Conservation (phyloP, 345 rosid species). For the Moricandia moricandioides region DNA sequence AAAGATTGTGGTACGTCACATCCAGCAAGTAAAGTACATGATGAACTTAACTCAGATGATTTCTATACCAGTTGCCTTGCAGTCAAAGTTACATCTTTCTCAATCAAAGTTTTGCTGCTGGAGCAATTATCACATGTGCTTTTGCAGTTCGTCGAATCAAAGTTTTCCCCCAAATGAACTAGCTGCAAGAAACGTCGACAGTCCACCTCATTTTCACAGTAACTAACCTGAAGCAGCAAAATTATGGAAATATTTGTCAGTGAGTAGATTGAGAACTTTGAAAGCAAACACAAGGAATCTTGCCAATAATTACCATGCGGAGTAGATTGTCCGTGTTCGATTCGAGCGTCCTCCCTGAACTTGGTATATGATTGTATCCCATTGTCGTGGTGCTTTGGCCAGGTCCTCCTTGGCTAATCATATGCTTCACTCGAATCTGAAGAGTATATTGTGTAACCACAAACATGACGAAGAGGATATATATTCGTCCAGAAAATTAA, state of each 20-base stretch:
- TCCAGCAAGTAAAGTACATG: slow-evolving; percentile 13
- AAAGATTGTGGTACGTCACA: not conserved
- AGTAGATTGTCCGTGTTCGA: slow-evolving; percentile 89
- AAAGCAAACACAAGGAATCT: not conserved
- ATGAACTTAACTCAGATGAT: not conserved
- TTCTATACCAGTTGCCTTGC: slow-evolving; percentile 82
- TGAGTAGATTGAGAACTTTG: not conserved
- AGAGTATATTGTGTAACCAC: slow-evolving; percentile 33
- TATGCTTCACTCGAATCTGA: slow-evolving; percentile 91
- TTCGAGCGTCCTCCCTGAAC: slow-evolving; percentile 76
- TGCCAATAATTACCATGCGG: slow-evolving; percentile 61
- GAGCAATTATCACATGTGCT: slow-evolving; percentile 91
- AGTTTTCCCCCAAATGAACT: slow-evolving; percentile 91
- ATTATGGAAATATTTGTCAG: slow-evolving; percentile 16
- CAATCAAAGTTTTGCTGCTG: slow-evolving; percentile 55
- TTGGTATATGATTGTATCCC: slow-evolving; percentile 60
- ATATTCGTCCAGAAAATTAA: not conserved
- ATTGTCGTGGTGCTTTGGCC: slow-evolving; percentile 71
- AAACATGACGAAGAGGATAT: slow-evolving; percentile 6
- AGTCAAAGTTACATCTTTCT: slow-evolving; percentile 78
- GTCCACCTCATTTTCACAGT: slow-evolving; percentile 91
- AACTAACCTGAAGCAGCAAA: slow-evolving; percentile 71
- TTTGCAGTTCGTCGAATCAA: slow-evolving; percentile 64
- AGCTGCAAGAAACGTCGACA: slow-evolving; percentile 90
- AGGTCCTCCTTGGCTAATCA: slow-evolving; percentile 80